Evolutionary conservation across 108 stramenopile genomes (phyloP), one percentile per base, ranked within the genome.

Genomic region (Cyclotella sp.): DNA sequence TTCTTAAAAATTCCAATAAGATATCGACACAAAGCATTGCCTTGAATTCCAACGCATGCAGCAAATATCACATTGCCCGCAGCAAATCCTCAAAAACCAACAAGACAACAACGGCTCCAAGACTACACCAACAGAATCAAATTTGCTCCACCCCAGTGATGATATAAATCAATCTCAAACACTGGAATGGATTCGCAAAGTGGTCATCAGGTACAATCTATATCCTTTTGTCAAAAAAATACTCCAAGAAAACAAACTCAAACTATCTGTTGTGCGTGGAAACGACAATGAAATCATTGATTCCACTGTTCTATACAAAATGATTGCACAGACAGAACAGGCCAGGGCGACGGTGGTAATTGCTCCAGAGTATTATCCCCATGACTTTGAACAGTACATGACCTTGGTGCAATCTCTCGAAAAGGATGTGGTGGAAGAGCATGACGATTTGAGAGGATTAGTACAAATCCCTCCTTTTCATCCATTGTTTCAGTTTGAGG

Each of bases 401-500:
- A 76, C 78, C 13, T 46, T 90, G 45, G 81, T 89, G 24, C 68
- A 81, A 40, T 79, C 72, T 9, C 29, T 92, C 0, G 78, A 86
- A 60, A 85, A 91, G 9, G 85, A 81, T 15, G 63, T 91, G 9
- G 59, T 87, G 63, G 88, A 90, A 43, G 63, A 88, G 39, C 63
- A 71, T 59, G 77, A 85, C 1, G 70, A 41, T 24, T 69, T 95
- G 27, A 71, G 71, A 21, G 89, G 84, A 27, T 34, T 69, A 5
- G 72, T 95, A 14, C 94, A 95, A 61, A 63, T 95, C 18, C 91
- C 91, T 12, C 88, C 91, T 10, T 95, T 95, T 72, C 94, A 95
- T 76, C 94, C 94, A 11, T 28, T 77, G 26, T 95, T 92, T 85
- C 74, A 81, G 16, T 94, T 94, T 76, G 78, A 64, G 16, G 78